Percentiles rank a stretch among this genome's conserved stretches.
phyloP scores from a whole-genome alignment of 495 filamentous ascomycete genomes.

The Viridothelium virens region DNA sequence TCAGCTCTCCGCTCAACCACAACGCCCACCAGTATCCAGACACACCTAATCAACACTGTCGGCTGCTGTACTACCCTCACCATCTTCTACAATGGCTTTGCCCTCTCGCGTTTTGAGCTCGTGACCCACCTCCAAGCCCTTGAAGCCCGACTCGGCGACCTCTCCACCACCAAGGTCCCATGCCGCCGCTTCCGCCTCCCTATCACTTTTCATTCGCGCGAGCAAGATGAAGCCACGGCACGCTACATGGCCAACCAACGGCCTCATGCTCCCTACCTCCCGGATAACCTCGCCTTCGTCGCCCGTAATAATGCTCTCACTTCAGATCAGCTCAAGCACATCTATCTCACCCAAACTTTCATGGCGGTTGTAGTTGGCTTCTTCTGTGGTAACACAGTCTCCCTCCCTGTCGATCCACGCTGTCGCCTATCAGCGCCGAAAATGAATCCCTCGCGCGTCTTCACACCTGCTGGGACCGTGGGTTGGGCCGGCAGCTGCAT shows the following conservation, averaged over 20 bases:
- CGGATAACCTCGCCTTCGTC: constrained; percentile 51
- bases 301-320: constrained; percentile 52
- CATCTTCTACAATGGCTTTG: constrained; percentile 43
- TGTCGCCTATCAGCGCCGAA: constrained; percentile 49
- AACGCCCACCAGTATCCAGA: constrained; percentile 34
- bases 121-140: constrained; percentile 29
- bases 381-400: constrained; percentile 47
- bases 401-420: constrained; percentile 50
- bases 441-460: constrained; percentile 51
- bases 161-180: constrained; percentile 40
- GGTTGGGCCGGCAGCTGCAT: constrained; percentile 49
- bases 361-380: constrained; percentile 53
- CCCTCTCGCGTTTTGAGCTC: constrained; percentile 33
- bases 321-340: constrained; percentile 38
- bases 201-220: constrained; percentile 46
- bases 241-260: constrained; percentile 54
- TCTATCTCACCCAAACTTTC: constrained; percentile 42
- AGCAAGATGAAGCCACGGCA: constrained; percentile 42
- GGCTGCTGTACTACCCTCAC: constrained; percentile 44
- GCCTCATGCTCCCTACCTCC: constrained; percentile 50
- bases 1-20: constrained; percentile 34
- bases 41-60: constrained; percentile 40
- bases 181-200: constrained; percentile 48
- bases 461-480: constrained; percentile 49
- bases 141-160: constrained; percentile 32